Evolutionary conservation across 257 asterid species (phyloP).

Genomic region (Knoxia roxburghii): DNA sequence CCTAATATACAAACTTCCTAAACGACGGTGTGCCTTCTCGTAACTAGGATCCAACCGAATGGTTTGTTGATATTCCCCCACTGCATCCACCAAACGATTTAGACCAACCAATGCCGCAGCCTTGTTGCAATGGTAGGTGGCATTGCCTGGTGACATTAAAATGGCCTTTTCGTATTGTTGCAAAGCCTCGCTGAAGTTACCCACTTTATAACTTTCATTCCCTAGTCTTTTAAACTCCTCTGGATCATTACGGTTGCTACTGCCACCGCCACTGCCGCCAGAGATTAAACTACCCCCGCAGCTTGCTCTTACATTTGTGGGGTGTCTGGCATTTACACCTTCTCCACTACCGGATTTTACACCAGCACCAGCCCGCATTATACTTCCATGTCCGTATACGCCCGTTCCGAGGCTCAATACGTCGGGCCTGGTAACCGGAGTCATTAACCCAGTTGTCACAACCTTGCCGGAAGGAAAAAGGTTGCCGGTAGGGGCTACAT

Average conservation of each 20-base stretch:
- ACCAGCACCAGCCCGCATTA: slow-evolving; percentile 52
- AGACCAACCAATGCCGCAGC: slow-evolving; percentile 82
- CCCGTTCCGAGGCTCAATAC: slow-evolving; percentile 54
- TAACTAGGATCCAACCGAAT: slow-evolving; percentile 81
- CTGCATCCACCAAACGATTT: slow-evolving; percentile 54
- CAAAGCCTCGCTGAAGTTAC: slow-evolving; percentile 62
- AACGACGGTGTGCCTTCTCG: slow-evolving; percentile 76
- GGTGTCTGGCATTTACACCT: slow-evolving; percentile 9
- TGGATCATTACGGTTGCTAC: slow-evolving; percentile 39
- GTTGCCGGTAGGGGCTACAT: slow-evolving; percentile 64
- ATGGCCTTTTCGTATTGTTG: slow-evolving; percentile 75
- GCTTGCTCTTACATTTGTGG: slow-evolving; percentile 31
- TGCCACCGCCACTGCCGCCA: slow-evolving; percentile 28
- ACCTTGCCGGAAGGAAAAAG: slow-evolving; percentile 70
- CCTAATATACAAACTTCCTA: slow-evolving; percentile 81
- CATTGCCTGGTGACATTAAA: slow-evolving; percentile 52
- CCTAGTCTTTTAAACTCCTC: slow-evolving; percentile 85
- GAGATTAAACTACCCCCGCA: slow-evolving; percentile 42
- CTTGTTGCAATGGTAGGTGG: slow-evolving; percentile 66
- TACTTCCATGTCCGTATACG: slow-evolving; percentile 79
- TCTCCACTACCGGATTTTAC: slow-evolving; percentile 28
- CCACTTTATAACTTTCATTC: slow-evolving; percentile 62
- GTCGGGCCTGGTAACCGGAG: slow-evolving; percentile 44
- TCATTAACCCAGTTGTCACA: slow-evolving; percentile 51
- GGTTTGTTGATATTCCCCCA: slow-evolving; percentile 81